A percentile compares a stretch with the other conserved stretches of the same genome.
These are phyloP conservation scores for Flaveria ramosissima DNA, from an alignment of 129 eudicot species.

Conservation along the genomic window DNA sequence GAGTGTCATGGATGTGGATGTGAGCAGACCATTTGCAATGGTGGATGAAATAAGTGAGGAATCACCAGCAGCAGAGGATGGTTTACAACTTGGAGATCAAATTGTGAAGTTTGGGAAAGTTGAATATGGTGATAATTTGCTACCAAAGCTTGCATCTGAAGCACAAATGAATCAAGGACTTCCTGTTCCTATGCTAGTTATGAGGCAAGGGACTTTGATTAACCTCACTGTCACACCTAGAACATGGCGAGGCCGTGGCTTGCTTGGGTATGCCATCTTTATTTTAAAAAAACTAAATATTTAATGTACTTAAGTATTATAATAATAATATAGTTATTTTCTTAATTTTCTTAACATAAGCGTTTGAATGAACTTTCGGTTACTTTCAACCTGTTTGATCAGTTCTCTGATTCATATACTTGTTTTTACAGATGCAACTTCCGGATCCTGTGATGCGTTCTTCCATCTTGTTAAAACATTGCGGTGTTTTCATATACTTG, in stretches of 20 bases:
- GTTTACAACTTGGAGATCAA: conserved; percentile 95
- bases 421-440: conserved; percentile 68
- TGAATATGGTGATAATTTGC: conserved; percentile 81
- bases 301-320: neutral
- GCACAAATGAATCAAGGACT: conserved; percentile 66
- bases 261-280: conserved; percentile 72
- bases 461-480: conserved; percentile 33
- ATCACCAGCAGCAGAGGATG: conserved; percentile 98
- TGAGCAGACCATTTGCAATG: conserved; percentile 80
- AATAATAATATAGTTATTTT: neutral
- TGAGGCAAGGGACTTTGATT: conserved; percentile 73
- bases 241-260: conserved; percentile 90
- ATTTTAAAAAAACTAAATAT: neutral
- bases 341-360: neutral
- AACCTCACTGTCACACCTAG: conserved; percentile 82
- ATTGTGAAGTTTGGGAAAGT: conserved; percentile 85
- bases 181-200: conserved; percentile 55
- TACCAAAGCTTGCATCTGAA: conserved; percentile 78
- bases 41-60: conserved; percentile 90
- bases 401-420: neutral
- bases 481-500: neutral
- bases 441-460: conserved; percentile 43
- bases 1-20: conserved; percentile 54
- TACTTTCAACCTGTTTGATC: neutral
- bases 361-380: neutral